Evolutionary conservation across 208 protist species (phyloP).

Genomic region (Spongospora subterranea): DNA sequence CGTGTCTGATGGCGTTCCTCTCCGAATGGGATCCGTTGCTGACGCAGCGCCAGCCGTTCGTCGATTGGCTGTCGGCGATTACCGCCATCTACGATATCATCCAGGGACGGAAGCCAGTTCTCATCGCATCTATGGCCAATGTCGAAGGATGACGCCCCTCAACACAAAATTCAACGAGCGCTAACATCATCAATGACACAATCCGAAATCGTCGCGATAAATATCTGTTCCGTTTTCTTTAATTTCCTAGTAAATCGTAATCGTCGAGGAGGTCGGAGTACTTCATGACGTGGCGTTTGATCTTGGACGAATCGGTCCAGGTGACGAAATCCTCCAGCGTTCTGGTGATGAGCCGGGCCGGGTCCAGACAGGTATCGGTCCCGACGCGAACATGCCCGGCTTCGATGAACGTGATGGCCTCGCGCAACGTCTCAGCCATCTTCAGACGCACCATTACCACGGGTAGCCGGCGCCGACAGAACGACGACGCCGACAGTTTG

Average conservation of each 20-base stretch:
- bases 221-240: constrained; percentile 3
- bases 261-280: constrained; percentile 82
- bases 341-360: constrained; percentile 80
- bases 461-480: constrained; percentile 74
- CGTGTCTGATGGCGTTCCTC: no score
- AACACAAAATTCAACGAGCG: no score
- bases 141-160: no score
- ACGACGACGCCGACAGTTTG: constrained; percentile 65
- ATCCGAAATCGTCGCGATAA: no score
- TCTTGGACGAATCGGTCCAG: constrained; percentile 82
- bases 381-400: constrained; percentile 78
- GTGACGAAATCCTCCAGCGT: constrained; percentile 83
- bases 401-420: constrained; percentile 80
- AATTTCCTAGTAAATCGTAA: constrained; percentile 72
- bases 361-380: constrained; percentile 80
- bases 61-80: no score
- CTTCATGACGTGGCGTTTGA: constrained; percentile 78
- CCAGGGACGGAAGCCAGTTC: no score
- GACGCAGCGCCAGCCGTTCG: no score
- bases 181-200: no score
- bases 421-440: constrained; percentile 74
- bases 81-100: no score
- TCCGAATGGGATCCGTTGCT: no score
- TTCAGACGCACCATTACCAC: constrained; percentile 79
- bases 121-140: no score